Base-by-base conservation (phyloP, 805 yeast genomes). In the Cyberlindnera euphorbiiphila region DNA sequence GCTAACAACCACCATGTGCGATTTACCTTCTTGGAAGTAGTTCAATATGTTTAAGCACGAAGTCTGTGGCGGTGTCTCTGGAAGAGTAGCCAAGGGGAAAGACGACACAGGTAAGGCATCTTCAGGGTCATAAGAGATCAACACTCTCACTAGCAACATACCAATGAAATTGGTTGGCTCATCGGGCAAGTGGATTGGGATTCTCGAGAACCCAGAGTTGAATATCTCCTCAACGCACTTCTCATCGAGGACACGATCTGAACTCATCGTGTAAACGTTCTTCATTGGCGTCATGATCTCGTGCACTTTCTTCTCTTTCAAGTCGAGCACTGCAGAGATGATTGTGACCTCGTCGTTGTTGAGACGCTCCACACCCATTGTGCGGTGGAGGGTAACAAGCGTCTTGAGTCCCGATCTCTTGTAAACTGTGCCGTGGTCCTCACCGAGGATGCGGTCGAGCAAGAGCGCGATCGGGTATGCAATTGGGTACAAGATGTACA, bases 21-120 rank as follows among this genome's bases (percentile, higher is more conserved):
- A 82, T 61, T 88, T 89, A 44, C 98, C 98, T 60, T 91, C 97
- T 61, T 91, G 98, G 71, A 93, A 91, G 64, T 91, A 91, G 61
- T 91, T 91, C 55, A 91, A 71, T 49, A 91, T 89, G 62, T 93
- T 91, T 56, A 91, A 69, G 61, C 98, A 91, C 6, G 96, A 87
- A 4, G 98, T 89, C 36, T 83, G 88, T 16, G 86, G 82, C 3
- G 83, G 78, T 0, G 98, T 91, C 64, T 91, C 98, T 0, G 98
- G 98, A 31, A 91, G 71, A 0, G 98, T 93, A 2, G 98, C 98
- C 52, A 91, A 71, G 7, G 98, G 96, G 68, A 91, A 91, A 10
- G 88, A 77, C 1, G 95, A 85, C 21, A 93, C 93, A 0, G 96
- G 96, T 37, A 85, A 64, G 1, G 89, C 85, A 61, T 91, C 98